A percentile compares a stretch with the other conserved stretches of the same genome.
Conservation (phyloP, 176 grass and related monocot species). For the Phyllostachys edulis region DNA sequence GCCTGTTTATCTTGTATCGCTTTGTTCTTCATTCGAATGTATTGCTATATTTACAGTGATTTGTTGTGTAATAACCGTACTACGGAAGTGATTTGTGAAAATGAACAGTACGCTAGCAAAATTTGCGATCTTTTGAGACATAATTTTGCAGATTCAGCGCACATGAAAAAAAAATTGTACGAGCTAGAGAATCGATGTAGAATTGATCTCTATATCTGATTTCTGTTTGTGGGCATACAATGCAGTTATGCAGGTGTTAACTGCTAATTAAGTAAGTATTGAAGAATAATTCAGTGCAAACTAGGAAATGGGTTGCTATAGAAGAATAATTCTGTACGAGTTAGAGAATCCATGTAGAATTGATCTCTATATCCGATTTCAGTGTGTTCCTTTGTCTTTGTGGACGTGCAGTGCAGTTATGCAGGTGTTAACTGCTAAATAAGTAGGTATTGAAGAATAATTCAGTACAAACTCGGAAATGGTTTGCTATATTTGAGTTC, state of each 20-base stretch:
- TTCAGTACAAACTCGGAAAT: neutral
- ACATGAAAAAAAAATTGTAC: neutral
- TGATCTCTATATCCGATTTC: neutral
- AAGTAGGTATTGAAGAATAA: neutral
- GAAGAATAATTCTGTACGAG: too few species aligned
- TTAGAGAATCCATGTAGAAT: neutral
- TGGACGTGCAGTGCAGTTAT: neutral
- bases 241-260: neutral
- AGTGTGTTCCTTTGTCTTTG: neutral
- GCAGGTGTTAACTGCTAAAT: neutral
- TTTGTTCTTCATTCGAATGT: neutral
- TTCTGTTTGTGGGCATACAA: neutral
- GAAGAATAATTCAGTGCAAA: neutral
- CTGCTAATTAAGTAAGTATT: neutral
- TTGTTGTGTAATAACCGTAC: neutral
- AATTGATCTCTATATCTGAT: neutral
- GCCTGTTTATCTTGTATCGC: neutral
- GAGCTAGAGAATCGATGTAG: neutral
- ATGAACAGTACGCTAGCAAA: neutral
- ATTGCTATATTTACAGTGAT: neutral
- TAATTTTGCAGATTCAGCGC: neutral
- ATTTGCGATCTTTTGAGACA: neutral
- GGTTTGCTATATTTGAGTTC: neutral
- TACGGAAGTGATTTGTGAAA: neutral
- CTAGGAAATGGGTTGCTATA: neutral